phyloP scores from a whole-genome alignment of 2,329 filamentous ascomycete species.

The Fusarium lateritium region DNA sequence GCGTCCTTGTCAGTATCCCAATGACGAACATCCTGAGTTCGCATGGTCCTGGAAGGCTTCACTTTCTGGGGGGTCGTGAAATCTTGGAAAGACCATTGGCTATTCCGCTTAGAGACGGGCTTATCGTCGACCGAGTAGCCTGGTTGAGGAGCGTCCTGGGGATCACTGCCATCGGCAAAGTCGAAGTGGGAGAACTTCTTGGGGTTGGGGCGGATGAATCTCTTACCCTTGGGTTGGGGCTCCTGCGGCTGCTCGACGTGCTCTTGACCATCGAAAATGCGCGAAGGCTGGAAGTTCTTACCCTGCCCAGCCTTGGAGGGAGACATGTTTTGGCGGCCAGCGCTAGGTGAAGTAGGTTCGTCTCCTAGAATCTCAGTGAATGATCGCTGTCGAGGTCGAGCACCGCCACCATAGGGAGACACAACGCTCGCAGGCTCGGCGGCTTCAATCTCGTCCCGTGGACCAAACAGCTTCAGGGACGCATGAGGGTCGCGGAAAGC shows the following conservation, averaged over 20 bases:
- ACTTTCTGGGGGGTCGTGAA: slow-evolving; percentile 86
- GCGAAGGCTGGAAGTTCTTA: slow-evolving; percentile 74
- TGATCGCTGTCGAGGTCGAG: slow-evolving; percentile 75
- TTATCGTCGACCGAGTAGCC: slow-evolving; percentile 58
- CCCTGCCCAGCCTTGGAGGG: slow-evolving; percentile 66
- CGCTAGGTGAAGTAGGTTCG: slow-evolving; percentile 64
- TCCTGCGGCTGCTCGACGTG: slow-evolving; percentile 59
- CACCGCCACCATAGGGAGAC: slow-evolving; percentile 72
- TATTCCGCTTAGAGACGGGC: slow-evolving; percentile 74
- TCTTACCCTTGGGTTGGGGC: slow-evolving; percentile 60
- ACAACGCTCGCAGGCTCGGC: slow-evolving; percentile 64
- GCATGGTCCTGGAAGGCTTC: slow-evolving; percentile 70
- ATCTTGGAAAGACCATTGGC: slow-evolving; percentile 91
- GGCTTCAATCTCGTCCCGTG: slow-evolving; percentile 74
- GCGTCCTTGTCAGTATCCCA: slow-evolving; percentile 79
- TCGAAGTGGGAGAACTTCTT: slow-evolving; percentile 91
- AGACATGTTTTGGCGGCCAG: slow-evolving; percentile 65
- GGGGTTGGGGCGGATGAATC: slow-evolving; percentile 75
- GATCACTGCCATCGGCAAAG: slow-evolving; percentile 76
- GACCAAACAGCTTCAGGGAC: slow-evolving; percentile 80
- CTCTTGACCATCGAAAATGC: slow-evolving; percentile 73
- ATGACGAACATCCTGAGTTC: slow-evolving; percentile 80
- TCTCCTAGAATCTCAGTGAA: slow-evolving; percentile 80
- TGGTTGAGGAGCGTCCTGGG: slow-evolving; percentile 62
- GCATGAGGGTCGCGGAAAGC: slow-evolving; percentile 76